Conservation (phyloP, 495 filamentous ascomycete species). For the Xylaria scruposa region DNA sequence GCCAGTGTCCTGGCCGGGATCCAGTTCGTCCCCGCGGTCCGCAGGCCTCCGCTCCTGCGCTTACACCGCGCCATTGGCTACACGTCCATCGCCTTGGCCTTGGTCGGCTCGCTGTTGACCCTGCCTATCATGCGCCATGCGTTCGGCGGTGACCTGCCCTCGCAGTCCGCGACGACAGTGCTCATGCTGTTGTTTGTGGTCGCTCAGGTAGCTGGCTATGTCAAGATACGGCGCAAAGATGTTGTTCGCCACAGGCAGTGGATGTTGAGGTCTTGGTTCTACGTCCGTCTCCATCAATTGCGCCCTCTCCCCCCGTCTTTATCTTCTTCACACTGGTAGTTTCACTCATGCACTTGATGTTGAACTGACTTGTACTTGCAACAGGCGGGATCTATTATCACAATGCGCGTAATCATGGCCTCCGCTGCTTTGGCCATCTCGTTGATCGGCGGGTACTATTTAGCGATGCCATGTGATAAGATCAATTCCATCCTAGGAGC, state of each 20-base stretch:
- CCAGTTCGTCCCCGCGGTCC: constrained; percentile 17
- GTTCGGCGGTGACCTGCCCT: constrained; percentile 20
- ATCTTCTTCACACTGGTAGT: not conserved
- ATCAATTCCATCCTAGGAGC: constrained; percentile 9
- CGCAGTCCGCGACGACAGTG: not conserved
- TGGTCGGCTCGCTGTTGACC: not conserved
- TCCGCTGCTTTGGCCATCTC: not conserved
- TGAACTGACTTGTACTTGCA: not conserved
- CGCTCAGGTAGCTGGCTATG: constrained; percentile 10
- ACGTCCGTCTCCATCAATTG: constrained; percentile 5
- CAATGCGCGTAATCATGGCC: constrained; percentile 1
- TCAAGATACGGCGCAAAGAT: not conserved
- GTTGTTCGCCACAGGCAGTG: constrained; percentile 1
- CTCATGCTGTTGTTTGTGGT: constrained; percentile 10
- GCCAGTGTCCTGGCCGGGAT: constrained; percentile 8
- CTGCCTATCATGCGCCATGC: constrained; percentile 8
- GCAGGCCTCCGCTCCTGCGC: not conserved
- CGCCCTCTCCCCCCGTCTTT: not conserved
- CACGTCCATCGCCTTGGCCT: not conserved
- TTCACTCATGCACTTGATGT: not conserved
- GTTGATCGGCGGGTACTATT: constrained; percentile 2
- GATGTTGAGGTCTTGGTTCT: constrained; percentile 24
- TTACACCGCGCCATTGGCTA: constrained; percentile 13
- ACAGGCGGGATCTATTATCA: constrained; percentile 9
- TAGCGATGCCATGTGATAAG: constrained; percentile 22